Evolutionary conservation across 2,329 filamentous ascomycete species (phyloP), one percentile per base, ranked within the genome.

Genomic region (Ophiosphaerella narmari): DNA sequence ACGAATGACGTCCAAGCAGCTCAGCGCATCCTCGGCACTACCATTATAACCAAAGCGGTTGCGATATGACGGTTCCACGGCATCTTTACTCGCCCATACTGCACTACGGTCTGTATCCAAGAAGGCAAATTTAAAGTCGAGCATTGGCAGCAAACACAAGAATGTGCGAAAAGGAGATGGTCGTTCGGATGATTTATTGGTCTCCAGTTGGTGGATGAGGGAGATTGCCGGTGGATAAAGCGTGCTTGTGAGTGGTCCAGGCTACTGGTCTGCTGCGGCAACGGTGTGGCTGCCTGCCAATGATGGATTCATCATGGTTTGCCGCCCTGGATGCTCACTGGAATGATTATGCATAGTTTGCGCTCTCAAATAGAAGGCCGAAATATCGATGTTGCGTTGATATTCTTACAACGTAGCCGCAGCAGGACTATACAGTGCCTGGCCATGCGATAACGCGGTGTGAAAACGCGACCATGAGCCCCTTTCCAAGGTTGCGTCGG

Each of bases 201-300:
- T 44, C 51, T 60, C 47, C 46, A 51, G 59, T 63, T 65, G 65
- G 62, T 46, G 52, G 47, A 34, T 29, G 37, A 12, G 51, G 61
- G 64, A 69, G 61, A 69, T 69, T 64, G 62, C 52, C 55, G 60
- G 61, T 67, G 65, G 66, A 50, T 49, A 52, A 29, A 46, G 48
- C 48, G 42, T 50, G 39, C 29, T 47, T 43, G 39, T 57, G 41
- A 62, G 49, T 66, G 60, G 66, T 48, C 51, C 36, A 50, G 44
- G 52, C 41, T 38, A 42, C 43, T 43, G 46, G 49, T 48, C 51
- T 39, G 50, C 43, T 52, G 51, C 55, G 32, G 43, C 37, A 39
- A 26, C 14, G 21, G 13, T 8, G 18, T 21, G 29, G 14, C 14
- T 34, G 38, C 18, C 18, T 21, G 18, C 18, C 18, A 21, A 21